Base-by-base conservation (phyloP, 768 basidiomycete genomes). In the Mycena epipterygia region DNA sequence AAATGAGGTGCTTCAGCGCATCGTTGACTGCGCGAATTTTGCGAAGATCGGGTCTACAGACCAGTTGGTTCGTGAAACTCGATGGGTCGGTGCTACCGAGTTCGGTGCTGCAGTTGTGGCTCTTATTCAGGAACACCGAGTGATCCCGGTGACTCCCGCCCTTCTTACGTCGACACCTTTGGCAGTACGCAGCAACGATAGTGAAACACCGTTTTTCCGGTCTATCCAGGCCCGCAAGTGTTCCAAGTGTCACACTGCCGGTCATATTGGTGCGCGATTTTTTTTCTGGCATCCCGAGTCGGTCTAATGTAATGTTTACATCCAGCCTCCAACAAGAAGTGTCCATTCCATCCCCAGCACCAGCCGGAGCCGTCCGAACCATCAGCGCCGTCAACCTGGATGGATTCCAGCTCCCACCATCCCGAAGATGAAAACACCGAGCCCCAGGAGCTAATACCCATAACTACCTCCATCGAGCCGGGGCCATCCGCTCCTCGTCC, bases 1-100 rank as follows among this genome's bases (percentile, higher is more conserved):
- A 12, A 42, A 64, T 25, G 63, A 64, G 6, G 63, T 64, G 12
- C 52, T 64, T 25, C 21, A 64, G 14, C 63, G 53, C 7, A 64
- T 64, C 16, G 41, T 32, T 3, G 63, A 64, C 25, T 64, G 63
- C n/a, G 53, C 63, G 0, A 52, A 56, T 32, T 56, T 46, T 33
- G 29, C 32, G 41, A 64, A 44, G 21, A 56, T 64, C 9, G 19
- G 46, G 27, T 44, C 52, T 11, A 55, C 30, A 1, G 53, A 41
- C 16, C 52, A 64, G 32, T 19, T 64, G n/a, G 13, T 46, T 11
- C 42, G 29, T 9, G 63, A 64, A 19, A 64, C 63, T 21, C 29
- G 27, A 17, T 64, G 63, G 63, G 39, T 55, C 17, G 30, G 63
- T 13, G 48, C 27, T 19, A 7, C 42, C 41, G 63, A 64, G 37